Conservation (phyloP, 805 yeast genomes). For the Suhomyces sp. region DNA sequence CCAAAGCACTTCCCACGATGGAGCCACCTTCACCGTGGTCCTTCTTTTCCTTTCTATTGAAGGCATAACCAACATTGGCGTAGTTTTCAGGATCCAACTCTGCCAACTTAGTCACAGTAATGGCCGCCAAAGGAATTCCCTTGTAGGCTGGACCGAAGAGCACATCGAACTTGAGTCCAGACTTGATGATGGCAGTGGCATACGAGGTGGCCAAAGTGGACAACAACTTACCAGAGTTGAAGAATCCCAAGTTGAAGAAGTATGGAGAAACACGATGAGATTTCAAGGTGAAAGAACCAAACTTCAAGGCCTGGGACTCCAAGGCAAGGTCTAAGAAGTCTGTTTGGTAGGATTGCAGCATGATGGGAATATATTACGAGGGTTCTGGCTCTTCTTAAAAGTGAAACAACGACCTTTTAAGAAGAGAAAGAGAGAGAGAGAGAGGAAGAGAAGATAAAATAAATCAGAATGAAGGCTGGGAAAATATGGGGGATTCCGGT, state of each 20-base stretch:
- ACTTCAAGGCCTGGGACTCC: conserved; percentile 77
- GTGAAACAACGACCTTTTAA: conserved; percentile 1
- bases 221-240: conserved; percentile 75
- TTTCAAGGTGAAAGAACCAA: conserved; percentile 86
- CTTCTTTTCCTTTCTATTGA: conserved; percentile 94
- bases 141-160: conserved; percentile 97
- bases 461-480: too few relatives aligned
- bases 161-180: conserved; percentile 83
- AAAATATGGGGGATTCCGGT: too few relatives aligned
- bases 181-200: conserved; percentile 80
- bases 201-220: conserved; percentile 84
- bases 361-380: too few relatives aligned
- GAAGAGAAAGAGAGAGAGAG: conserved; percentile 3
- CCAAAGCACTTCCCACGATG: conserved; percentile 80
- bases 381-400: neutral
- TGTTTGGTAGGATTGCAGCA: conserved; percentile 52
- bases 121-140: conserved; percentile 93
- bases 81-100: conserved; percentile 84
- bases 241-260: conserved; percentile 90
- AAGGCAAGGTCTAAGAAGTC: conserved; percentile 80
- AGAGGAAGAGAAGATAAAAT: neutral
- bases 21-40: conserved; percentile 98
- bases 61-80: conserved; percentile 77
- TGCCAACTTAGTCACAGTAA: conserved; percentile 87
- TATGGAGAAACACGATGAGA: conserved; percentile 95